Conservation (phyloP, 768 basidiomycete genomes). For the Mycena chlorophos region DNA sequence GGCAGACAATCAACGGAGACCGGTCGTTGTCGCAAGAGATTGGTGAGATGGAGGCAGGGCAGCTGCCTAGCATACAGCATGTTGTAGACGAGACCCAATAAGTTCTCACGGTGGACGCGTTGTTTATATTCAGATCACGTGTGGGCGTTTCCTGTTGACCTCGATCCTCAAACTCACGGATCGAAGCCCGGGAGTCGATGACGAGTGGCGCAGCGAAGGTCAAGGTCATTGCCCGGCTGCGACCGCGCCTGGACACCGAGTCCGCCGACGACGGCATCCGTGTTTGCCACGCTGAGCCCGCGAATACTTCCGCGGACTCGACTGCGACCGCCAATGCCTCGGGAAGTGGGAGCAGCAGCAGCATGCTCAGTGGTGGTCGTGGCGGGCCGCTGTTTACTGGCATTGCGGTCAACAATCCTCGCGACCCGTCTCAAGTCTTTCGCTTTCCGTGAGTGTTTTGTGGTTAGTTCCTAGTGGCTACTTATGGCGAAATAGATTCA, state of each 20-base stretch:
- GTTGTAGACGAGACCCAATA: too few relatives aligned
- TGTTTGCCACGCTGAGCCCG: conserved; percentile 44
- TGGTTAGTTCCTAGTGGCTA: not conserved
- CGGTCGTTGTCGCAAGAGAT: too few relatives aligned
- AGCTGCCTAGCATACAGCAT: too few relatives aligned
- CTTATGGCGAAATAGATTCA: conserved; percentile 46
- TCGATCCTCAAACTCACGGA: too few relatives aligned
- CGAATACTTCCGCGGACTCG: conserved; percentile 18
- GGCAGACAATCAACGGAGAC: too few relatives aligned
- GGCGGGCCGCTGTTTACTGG: conserved; percentile 38
- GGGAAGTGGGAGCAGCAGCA: conserved; percentile 30
- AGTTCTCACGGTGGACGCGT: too few relatives aligned
- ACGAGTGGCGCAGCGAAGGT: conserved; percentile 46
- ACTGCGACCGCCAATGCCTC: not conserved
- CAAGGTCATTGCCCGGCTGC: conserved; percentile 70
- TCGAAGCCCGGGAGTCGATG: too few relatives aligned
- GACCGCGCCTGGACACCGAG: conserved; percentile 64
- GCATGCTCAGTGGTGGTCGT: too few relatives aligned
- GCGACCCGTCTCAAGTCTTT: conserved; percentile 68
- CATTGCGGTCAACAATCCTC: conserved; percentile 70
- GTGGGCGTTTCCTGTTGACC: too few relatives aligned
- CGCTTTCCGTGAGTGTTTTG: conserved; percentile 63
- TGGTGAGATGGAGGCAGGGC: too few relatives aligned
- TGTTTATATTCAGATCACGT: too few relatives aligned
- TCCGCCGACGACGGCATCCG: conserved; percentile 60